A percentile compares a stretch with the other conserved stretches of the same genome.
These are phyloP conservation scores for Raphanus raphanistrum DNA, from an alignment of 345 rosid species.

Conservation along the genomic window DNA sequence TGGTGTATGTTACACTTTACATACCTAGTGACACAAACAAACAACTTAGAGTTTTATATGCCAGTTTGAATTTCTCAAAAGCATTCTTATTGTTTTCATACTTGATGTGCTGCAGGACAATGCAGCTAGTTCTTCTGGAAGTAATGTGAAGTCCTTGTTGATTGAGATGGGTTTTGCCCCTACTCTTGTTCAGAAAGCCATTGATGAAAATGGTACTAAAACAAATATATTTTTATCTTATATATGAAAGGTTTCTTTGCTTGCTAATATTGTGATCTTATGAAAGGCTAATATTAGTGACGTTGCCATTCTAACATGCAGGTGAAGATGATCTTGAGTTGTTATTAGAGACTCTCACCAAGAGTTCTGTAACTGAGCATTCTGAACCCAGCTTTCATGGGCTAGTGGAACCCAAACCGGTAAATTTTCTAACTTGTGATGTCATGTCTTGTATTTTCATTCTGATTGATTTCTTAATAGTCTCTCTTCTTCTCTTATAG, in stretches of 20 bases:
- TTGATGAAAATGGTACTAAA: constrained; percentile 70
- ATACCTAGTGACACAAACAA: neutral
- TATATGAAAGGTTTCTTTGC: neutral
- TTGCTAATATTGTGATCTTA: constrained; percentile 2
- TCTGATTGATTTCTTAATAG: neutral
- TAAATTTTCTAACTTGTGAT: constrained; percentile 1
- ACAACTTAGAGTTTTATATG: neutral
- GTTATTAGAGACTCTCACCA: constrained; percentile 66
- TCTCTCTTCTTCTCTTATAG: constrained; percentile 42
- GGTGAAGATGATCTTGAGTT: constrained; percentile 71
- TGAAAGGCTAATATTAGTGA: constrained; percentile 18
- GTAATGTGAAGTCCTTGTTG: constrained; percentile 57
- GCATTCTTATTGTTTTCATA: constrained; percentile 13
- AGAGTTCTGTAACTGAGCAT: constrained; percentile 22
- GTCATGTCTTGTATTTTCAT: constrained; percentile 2
- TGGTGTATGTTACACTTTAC: constrained; percentile 43
- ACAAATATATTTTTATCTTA: neutral
- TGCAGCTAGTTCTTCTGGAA: constrained; percentile 80
- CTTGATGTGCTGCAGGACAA: constrained; percentile 55
- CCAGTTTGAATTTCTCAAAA: neutral
- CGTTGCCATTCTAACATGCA: constrained; percentile 39
- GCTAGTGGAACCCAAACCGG: constrained; percentile 38
- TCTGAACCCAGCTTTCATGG: constrained; percentile 27
- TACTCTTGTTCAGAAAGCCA: constrained; percentile 64
- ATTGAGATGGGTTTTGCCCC: constrained; percentile 80